Evolutionary conservation across 2,329 filamentous ascomycete genomes (phyloP).

Genomic region (Sporothrix curviconia): DNA sequence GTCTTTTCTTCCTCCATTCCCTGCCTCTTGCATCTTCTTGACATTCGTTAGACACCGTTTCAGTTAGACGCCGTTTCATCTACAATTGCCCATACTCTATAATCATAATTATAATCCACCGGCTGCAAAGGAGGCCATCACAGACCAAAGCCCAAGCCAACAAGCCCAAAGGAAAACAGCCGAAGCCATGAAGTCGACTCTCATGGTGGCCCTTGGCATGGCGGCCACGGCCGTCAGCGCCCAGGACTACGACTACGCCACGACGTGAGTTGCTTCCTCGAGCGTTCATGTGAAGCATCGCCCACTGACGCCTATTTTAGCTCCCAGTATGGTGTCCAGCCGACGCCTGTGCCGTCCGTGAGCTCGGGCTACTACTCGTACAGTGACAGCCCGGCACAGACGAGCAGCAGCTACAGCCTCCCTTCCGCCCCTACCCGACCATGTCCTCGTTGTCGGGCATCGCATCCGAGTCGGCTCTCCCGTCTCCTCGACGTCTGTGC

Average conservation of each 20-base stretch:
- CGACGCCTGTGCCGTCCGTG: not conserved
- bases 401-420: not conserved
- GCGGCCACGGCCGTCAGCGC: not conserved
- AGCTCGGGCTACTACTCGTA: not conserved
- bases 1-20: not conserved
- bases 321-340: not conserved
- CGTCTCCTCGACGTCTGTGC: not conserved
- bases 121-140: not conserved
- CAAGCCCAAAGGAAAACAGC: not conserved
- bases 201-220: not conserved
- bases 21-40: not conserved
- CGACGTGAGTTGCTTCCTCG: not conserved
- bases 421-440: not conserved
- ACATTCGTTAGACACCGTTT: too few species aligned
- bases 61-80: too few species aligned
- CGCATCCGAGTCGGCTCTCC: not conserved
- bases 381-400: not conserved
- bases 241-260: constrained; percentile 1
- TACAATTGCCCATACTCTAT: too few species aligned
- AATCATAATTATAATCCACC: not conserved
- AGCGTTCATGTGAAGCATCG: not conserved
- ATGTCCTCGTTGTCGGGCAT: not conserved
- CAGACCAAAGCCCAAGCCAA: too few species aligned
- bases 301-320: not conserved
- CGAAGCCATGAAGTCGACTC: not conserved